Conservation (phyloP, 2,329 filamentous ascomycete genomes). For the Paraconiothyrium brasiliense region DNA sequence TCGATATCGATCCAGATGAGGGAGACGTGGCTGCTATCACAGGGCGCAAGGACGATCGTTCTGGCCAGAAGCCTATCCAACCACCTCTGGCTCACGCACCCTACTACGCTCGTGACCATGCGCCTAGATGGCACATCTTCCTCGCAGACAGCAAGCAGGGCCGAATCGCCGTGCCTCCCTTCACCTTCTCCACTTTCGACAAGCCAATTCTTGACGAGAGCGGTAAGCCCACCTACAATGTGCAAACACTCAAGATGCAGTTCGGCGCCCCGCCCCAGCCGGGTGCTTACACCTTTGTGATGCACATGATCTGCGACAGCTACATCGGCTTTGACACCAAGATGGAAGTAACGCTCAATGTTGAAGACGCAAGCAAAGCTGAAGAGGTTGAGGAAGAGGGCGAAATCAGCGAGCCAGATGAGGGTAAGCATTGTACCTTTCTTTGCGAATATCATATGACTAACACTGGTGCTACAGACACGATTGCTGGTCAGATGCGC, state of each 20-base stretch:
- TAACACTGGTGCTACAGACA: conserved; percentile 66
- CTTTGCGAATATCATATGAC: conserved; percentile 20
- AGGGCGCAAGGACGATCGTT: conserved; percentile 74
- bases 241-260: conserved; percentile 96
- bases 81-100: conserved; percentile 91
- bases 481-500: conserved; percentile 89
- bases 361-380: conserved; percentile 89
- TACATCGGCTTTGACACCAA: conserved; percentile 95
- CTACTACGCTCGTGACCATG: conserved; percentile 87
- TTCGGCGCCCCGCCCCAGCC: conserved; percentile 94
- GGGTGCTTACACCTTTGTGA: conserved; percentile 92
- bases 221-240: conserved; percentile 88
- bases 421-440: conserved; percentile 71
- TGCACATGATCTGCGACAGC: conserved; percentile 93
- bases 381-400: conserved; percentile 83
- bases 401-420: conserved; percentile 97
- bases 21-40: conserved; percentile 87
- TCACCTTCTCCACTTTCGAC: conserved; percentile 93
- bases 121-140: conserved; percentile 93
- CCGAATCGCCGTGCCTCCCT: conserved; percentile 95
- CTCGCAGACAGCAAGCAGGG: conserved; percentile 92
- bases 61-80: conserved; percentile 71
- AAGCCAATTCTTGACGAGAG: conserved; percentile 82
- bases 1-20: conserved; percentile 92
- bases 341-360: conserved; percentile 86